phyloP scores from a whole-genome alignment of 768 basidiomycete genomes.

The Naganishia kalamii region DNA sequence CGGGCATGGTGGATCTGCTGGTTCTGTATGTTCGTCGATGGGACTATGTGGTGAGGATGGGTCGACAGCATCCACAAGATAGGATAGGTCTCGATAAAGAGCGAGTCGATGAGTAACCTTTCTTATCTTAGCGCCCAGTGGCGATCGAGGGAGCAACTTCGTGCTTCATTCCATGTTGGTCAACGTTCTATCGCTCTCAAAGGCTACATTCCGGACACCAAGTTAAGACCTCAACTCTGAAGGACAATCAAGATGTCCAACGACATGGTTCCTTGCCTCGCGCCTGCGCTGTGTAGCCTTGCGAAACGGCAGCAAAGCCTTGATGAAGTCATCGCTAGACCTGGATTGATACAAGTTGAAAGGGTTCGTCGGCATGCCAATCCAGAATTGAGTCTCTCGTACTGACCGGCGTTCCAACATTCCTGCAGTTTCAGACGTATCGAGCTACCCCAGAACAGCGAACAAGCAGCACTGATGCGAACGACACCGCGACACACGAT shows the following conservation, averaged over 20 bases:
- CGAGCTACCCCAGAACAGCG: not conserved
- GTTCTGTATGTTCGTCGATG: no score
- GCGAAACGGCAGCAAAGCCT: not conserved
- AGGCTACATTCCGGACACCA: no score
- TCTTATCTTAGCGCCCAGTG: not conserved
- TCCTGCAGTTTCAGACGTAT: conserved; percentile 1
- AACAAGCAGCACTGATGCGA: not conserved
- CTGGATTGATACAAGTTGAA: conserved; percentile 9
- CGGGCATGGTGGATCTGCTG: no score
- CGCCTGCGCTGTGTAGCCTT: not conserved
- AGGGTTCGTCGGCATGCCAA: not conserved
- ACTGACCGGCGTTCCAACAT: no score
- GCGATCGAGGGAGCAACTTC: not conserved
- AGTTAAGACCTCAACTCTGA: no score
- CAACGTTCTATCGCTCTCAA: no score
- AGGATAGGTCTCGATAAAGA: no score
- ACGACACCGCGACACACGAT: not conserved
- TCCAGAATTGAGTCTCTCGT: not conserved
- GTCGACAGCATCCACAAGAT: no score
- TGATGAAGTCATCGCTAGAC: not conserved
- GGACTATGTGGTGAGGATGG: no score
- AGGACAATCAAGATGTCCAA: not conserved
- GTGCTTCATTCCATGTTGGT: no score
- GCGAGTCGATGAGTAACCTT: no score
- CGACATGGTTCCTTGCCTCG: conserved; percentile 6